Base-by-base conservation (phyloP, 345 rosid species). In the Eutrema heterophyllum region DNA sequence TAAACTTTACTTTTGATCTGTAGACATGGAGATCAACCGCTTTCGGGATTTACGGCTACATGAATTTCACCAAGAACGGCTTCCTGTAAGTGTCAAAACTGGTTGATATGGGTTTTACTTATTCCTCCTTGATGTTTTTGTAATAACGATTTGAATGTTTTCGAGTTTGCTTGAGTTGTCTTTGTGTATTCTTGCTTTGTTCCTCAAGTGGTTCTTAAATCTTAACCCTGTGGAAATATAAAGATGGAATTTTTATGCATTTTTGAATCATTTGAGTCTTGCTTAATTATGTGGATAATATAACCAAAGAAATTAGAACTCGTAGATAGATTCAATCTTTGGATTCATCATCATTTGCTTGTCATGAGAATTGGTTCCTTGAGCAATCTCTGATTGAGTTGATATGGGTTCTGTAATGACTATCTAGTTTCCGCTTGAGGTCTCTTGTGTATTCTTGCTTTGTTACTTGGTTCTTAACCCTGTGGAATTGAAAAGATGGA, bases 11-110 rank as follows among this genome's bases (percentile, higher is more conserved):
- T 43, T 49, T 59, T 48, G 58, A 6, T 51, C 15, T 10, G 64
- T 81, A 90, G 96, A 64, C 89, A 75, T 93, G 98, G 96, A 85
- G 96, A 81, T 67, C 77, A 13, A 77, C 97, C 54, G 86, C 91
- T 72, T 90, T 93, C 73, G 96, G 93, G 18, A 71, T 79, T 41
- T 90, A 82, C 62, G 98, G 98, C 67, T 89, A 81, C 68, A 74
- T 85, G 68, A 90, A 93, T 67, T 93, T 90, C 88, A 90, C 97
- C 82, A 86, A 82, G 74, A 83, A 85, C 32, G 97, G 81, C 62
- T 89, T 87, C 90, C 14, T 83, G 98, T 89, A 83, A 84, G 93
- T 21, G 24, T 73, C 49, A 1, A 33, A 35, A 11, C 13, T 10
- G 13, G 10, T 39, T 3, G 5, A 39, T 39, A 39, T 43, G 24